Conservation (phyloP, 495 filamentous ascomycete species). For the Xylaria intraflava region DNA sequence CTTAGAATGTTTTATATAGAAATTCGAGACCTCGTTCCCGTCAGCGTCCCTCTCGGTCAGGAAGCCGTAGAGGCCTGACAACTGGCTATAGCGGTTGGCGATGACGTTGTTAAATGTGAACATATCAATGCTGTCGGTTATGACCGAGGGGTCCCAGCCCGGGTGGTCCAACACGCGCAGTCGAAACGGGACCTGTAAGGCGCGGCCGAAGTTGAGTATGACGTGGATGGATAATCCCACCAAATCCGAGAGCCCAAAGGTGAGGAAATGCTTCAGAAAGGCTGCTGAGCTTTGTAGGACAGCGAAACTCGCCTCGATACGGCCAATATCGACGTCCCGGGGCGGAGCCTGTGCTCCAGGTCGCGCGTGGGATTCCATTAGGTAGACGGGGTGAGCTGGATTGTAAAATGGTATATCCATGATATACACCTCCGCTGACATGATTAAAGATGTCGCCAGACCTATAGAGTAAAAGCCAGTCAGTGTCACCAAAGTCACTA, state of each 20-base stretch:
- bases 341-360: background rate
- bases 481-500: background rate
- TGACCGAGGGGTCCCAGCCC: constrained; percentile 16
- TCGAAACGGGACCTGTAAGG: constrained; percentile 21
- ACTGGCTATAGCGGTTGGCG: constrained; percentile 9
- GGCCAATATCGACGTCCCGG: constrained; percentile 12
- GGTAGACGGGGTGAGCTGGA: constrained; percentile 11
- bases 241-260: constrained; percentile 10
- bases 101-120: constrained; percentile 10
- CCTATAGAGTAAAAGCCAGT: background rate
- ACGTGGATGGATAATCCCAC: constrained; percentile 17
- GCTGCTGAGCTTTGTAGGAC: constrained; percentile 17
- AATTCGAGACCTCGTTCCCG: constrained; percentile 8
- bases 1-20: constrained; percentile 16
- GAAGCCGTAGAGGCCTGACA: constrained; percentile 15
- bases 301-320: constrained; percentile 17
- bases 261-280: constrained; percentile 21
- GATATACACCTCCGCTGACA: constrained; percentile 17
- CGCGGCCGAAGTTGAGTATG: constrained; percentile 19
- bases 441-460: background rate
- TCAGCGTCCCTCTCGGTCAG: constrained; percentile 14
- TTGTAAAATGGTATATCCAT: constrained; percentile 22
- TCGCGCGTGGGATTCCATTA: background rate
- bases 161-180: constrained; percentile 20
- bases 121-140: constrained; percentile 13